phyloP scores from a whole-genome alignment of 106 monocot species.

The Platanthera zijinensis region DNA sequence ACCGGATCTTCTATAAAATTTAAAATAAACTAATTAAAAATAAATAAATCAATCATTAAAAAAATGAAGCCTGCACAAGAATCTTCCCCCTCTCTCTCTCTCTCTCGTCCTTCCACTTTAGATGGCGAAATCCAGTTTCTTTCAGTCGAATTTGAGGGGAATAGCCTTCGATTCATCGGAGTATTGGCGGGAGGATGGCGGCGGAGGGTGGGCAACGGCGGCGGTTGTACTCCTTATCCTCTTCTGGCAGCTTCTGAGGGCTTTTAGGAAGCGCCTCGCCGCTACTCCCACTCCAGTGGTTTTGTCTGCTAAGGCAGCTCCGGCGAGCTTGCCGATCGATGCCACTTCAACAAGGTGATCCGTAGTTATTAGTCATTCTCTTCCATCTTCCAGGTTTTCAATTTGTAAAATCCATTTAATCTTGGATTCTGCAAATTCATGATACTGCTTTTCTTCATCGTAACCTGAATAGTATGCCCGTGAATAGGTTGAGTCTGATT shows the following conservation, averaged over 20 bases:
- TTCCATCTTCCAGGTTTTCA: too few relatives aligned
- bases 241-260: constrained; percentile 19
- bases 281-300: too few relatives aligned
- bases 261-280: constrained; percentile 10
- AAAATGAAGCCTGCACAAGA: too few relatives aligned
- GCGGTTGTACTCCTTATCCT: constrained; percentile 32
- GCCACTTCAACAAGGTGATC: background rate
- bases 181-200: constrained; percentile 18
- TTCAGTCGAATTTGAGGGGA: constrained; percentile 2
- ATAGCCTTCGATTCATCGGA: background rate
- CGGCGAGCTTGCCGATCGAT: background rate
- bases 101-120: too few relatives aligned
- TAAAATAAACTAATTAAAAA: too few relatives aligned
- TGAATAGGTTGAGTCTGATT: background rate
- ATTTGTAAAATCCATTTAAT: too few relatives aligned
- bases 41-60: too few relatives aligned
- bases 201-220: constrained; percentile 42
- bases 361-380: background rate
- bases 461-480: background rate
- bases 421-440: too few relatives aligned
- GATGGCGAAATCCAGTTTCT: too few relatives aligned
- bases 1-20: too few relatives aligned
- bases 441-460: too few relatives aligned
- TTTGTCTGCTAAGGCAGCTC: background rate
- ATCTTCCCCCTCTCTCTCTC: too few relatives aligned